Percentiles rank a stretch among this genome's conserved stretches.
These are phyloP conservation scores for Blastocystis sp. DNA, from an alignment of 352 stramenopile species.

Conservation along the genomic window DNA sequence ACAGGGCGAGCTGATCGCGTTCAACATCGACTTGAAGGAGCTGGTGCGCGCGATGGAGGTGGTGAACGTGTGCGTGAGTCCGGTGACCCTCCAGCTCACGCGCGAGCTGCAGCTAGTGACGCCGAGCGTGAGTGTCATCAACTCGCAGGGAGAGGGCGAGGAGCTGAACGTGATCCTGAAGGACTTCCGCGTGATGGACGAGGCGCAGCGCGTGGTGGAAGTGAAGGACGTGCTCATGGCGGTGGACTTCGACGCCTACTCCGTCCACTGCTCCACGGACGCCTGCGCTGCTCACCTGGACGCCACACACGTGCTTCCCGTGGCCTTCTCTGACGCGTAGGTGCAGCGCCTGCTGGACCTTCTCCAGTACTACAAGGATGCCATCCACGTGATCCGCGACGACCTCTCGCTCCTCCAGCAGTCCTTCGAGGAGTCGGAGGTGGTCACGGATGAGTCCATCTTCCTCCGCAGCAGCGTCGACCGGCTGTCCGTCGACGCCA, in stretches of 20 bases:
- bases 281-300: not conserved
- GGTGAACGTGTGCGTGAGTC: not conserved
- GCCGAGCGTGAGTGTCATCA: not conserved
- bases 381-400: not conserved
- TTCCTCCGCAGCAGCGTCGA: slow-evolving; percentile 23
- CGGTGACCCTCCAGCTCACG: not conserved
- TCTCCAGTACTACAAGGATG: not conserved
- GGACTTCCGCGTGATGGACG: not conserved
- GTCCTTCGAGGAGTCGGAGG: slow-evolving; percentile 39
- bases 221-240: not conserved
- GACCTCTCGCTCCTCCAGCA: slow-evolving; percentile 6
- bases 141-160: not conserved
- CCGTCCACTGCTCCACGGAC: slow-evolving; percentile 4
- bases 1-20: not conserved
- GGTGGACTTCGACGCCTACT: slow-evolving; percentile 22
- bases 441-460: slow-evolving; percentile 22
- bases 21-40: not conserved
- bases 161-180: not conserved
- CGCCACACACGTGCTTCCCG: not conserved
- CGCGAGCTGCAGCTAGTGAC: not conserved
- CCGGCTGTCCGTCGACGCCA: not conserved
- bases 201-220: not conserved
- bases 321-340: not conserved
- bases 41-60: not conserved
- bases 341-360: not conserved